Percentiles rank a stretch among this genome's conserved stretches.
These are phyloP conservation scores for Ophiobolus disseminans DNA, from an alignment of 2,329 filamentous ascomycete species.

Conservation along the genomic window DNA sequence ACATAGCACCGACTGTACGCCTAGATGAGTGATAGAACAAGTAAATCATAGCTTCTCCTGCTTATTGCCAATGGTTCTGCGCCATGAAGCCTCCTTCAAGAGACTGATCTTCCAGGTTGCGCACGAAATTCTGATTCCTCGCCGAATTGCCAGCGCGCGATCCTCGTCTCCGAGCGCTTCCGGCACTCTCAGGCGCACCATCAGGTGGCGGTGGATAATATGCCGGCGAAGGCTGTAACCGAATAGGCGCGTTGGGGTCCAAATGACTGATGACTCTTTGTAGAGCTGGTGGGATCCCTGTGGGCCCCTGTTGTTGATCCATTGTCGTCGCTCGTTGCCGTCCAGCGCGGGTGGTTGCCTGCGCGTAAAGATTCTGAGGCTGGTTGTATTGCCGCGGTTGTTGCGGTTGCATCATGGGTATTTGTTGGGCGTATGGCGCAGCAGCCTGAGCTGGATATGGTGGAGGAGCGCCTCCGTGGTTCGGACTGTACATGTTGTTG, in stretches of 20 bases:
- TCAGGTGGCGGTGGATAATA: slow-evolving; percentile 96
- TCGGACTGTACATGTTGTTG: slow-evolving; percentile 75
- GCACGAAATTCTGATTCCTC: slow-evolving; percentile 85
- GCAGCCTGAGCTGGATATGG: slow-evolving; percentile 77
- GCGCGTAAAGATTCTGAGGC: slow-evolving; percentile 76
- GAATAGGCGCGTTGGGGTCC: slow-evolving; percentile 91
- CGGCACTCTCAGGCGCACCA: slow-evolving; percentile 71
- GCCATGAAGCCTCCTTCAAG: slow-evolving; percentile 90
- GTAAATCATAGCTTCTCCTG: slow-evolving; percentile 16
- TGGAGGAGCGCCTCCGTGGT: slow-evolving; percentile 74
- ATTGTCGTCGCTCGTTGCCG: slow-evolving; percentile 94
- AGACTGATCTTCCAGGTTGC: slow-evolving; percentile 91
- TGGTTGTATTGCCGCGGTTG: slow-evolving; percentile 55
- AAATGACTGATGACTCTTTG: slow-evolving; percentile 95
- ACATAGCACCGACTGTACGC: neutral
- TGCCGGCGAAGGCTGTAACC: slow-evolving; percentile 91
- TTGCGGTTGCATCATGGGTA: slow-evolving; percentile 56
- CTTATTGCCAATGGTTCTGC: slow-evolving; percentile 71
- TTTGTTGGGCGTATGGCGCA: slow-evolving; percentile 60
- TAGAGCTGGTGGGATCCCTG: slow-evolving; percentile 88
- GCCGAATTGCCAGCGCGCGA: slow-evolving; percentile 70
- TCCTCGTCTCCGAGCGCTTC: slow-evolving; percentile 74
- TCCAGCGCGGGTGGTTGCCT: slow-evolving; percentile 77
- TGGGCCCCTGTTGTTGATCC: slow-evolving; percentile 91
- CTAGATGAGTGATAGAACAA: slow-evolving; percentile 5